Conservation (phyloP, 139 green algal species). For the Microglena sp. region DNA sequence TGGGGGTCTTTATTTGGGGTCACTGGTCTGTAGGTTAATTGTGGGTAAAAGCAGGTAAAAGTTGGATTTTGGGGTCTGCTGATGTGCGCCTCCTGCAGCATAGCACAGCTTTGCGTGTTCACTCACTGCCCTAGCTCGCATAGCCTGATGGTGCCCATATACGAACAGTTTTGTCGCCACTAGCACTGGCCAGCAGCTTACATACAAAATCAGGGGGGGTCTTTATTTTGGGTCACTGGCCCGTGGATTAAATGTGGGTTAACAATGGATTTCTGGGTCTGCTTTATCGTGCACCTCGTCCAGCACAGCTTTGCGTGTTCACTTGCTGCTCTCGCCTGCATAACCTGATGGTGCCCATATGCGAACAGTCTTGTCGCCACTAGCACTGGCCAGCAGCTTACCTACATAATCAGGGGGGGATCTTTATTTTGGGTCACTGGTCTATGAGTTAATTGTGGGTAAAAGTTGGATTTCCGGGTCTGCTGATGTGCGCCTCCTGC, state of each 20-base stretch:
- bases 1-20: too few species aligned
- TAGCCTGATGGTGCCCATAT: conserved; percentile 53
- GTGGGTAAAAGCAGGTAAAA: too few species aligned
- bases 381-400: conserved; percentile 83
- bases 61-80: too few species aligned
- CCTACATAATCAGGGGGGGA: too few species aligned
- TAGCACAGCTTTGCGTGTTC: conserved; percentile 52
- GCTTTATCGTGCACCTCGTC: conserved; percentile 69
- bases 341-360: conserved; percentile 53
- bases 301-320: conserved; percentile 58
- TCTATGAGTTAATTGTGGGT: too few species aligned
- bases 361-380: conserved; percentile 79
- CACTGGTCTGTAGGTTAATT: too few species aligned
- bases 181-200: conserved; percentile 83
- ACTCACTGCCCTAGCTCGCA: conserved; percentile 3
- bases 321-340: conserved; percentile 3
- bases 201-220: too few species aligned
- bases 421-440: too few species aligned
- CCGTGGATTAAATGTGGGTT: too few species aligned
- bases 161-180: conserved; percentile 79
- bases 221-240: too few species aligned
- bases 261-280: too few species aligned
- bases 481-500: conserved; percentile 70
- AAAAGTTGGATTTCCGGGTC: too few species aligned
- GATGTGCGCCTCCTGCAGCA: conserved; percentile 73